Base-by-base conservation (phyloP, 805 yeast genomes). In the Yamadazyma sp. region DNA sequence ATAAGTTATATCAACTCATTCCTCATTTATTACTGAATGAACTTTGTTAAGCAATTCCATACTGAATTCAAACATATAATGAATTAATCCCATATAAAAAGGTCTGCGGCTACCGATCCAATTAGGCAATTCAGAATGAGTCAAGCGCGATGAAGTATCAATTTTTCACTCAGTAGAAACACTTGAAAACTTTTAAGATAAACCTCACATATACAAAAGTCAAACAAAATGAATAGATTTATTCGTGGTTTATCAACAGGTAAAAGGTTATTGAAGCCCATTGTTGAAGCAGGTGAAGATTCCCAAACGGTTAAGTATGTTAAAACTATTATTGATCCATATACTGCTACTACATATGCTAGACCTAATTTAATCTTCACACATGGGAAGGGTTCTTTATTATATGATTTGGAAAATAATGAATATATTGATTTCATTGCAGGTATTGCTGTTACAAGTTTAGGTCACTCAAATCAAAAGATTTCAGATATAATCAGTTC, bases 361-460 rank as follows among this genome's bases (percentile, higher is more conserved):
- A 76, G 89, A 50, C 95, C 95, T 9, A 69, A 78, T 30, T 59
- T 88, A 32, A 84, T 87, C 12, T 70, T 91, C 38, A 78, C 82
- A 31, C 82, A 80, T 41, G 98, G 96, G 23, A 61, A 78, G 48
- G 96, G 95, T 13, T 76, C 88, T n/a, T 69, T 69, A 35, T 56
- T 93, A 36, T 88, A 80, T 69, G 98, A 93, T 58, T 60, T 82
- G 31, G 87, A 86, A 49, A 82, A 83, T 41, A 71, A 77, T 25
- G 73, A 82, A 55, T 93, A 82, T 53, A 71, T 93, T 33, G 98
- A 93, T 56, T 91, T 93, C 61, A 81, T 91, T 1, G 88, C 97
- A 2, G 98, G 98, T 35, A 91, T 93, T 47, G 98, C 98, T 1
- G 98, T 93, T 11, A 91, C 96, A n/a, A 82, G 86, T 1, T 67